These are phyloP conservation scores for Penicillium sp. DNA, from an alignment of 2,329 filamentous ascomycete species.

Conservation along the genomic window DNA sequence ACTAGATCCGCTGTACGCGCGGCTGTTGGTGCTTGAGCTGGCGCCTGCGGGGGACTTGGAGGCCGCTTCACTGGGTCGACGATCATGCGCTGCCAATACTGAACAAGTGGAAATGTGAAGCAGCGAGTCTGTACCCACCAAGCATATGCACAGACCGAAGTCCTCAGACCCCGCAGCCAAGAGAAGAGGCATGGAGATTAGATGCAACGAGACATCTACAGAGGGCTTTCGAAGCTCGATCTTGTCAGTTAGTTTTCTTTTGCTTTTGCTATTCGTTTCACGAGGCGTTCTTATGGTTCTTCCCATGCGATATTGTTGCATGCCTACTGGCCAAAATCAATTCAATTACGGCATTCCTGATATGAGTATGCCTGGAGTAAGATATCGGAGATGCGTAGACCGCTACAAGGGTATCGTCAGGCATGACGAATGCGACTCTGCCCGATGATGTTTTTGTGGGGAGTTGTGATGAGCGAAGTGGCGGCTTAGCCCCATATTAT, in stretches of 20 bases:
- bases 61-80: not conserved
- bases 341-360: slow-evolving; percentile 8
- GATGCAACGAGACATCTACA: not conserved
- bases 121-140: not conserved
- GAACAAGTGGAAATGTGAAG: not conserved
- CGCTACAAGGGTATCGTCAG: not conserved
- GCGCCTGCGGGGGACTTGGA: not conserved
- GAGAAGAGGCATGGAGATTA: not conserved
- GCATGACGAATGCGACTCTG: not conserved
- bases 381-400: not conserved
- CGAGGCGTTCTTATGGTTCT: slow-evolving; percentile 21
- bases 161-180: not conserved
- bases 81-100: not conserved
- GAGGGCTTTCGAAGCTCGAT: not conserved
- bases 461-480: not conserved
- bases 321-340: slow-evolving; percentile 20
- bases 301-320: slow-evolving; percentile 20
- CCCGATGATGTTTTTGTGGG: not conserved
- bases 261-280: slow-evolving; percentile 9
- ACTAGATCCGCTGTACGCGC: not conserved
- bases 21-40: not conserved
- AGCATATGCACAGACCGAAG: not conserved
- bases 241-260: slow-evolving; percentile 5
- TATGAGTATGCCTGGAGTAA: not conserved
- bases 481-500: not conserved